These are phyloP conservation scores for Ceratonia siliqua DNA, from an alignment of 306 rosid species.

Conservation along the genomic window DNA sequence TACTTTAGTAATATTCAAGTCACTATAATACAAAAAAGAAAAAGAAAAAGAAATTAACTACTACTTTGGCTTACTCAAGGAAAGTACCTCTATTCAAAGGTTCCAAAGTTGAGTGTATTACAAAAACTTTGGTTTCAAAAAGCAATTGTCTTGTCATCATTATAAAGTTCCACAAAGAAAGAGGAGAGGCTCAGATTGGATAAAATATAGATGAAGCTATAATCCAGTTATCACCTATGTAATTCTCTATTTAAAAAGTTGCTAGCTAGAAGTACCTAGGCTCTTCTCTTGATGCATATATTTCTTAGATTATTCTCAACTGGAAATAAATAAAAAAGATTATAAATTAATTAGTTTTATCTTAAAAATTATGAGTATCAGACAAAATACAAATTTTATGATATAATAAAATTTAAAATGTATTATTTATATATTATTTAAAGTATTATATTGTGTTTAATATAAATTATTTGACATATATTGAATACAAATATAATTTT, in stretches of 20 bases:
- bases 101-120: conserved; percentile 36
- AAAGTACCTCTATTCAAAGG: conserved; percentile 42
- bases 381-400: no score
- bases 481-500: no score
- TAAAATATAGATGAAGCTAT: not conserved
- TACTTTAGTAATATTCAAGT: conserved; percentile 46
- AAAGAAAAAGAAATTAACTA: no score
- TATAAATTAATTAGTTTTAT: not conserved
- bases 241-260: not conserved
- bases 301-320: not conserved
- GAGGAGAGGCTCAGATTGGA: not conserved
- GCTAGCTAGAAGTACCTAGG: not conserved
- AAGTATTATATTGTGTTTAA: no score
- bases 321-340: conserved; percentile 5
- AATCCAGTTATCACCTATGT: not conserved
- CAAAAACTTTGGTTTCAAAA: conserved; percentile 24
- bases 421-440: no score
- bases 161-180: conserved; percentile 18
- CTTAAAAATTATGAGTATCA: no score
- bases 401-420: no score
- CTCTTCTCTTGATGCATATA: not conserved
- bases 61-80: conserved; percentile 1
- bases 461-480: no score
- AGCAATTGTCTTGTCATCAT: conserved; percentile 37
- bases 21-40: conserved; percentile 13